Percentiles rank a stretch among this genome's conserved stretches.
These are phyloP conservation scores for Skeletonema costatum DNA, from an alignment of 108 stramenopile species.

Conservation along the genomic window DNA sequence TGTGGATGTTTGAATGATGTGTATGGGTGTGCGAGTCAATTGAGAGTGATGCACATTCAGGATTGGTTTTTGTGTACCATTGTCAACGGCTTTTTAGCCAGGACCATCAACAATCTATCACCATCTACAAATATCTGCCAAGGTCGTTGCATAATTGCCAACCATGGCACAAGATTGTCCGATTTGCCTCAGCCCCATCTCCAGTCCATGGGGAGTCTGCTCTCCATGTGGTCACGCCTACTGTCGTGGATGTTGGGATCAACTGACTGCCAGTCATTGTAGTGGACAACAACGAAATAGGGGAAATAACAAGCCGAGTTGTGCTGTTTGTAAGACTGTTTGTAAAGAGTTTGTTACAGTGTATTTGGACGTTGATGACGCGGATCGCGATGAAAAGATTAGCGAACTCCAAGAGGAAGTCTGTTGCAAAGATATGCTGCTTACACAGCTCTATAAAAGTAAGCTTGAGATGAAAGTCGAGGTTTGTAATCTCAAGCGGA, in stretches of 20 bases:
- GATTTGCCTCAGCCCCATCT: not conserved
- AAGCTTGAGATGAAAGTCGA: too few species aligned
- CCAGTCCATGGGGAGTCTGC: not conserved
- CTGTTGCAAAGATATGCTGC: too few species aligned
- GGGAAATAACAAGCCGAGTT: constrained; percentile 3
- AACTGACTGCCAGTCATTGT: constrained; percentile 10
- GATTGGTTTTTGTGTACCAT: not conserved
- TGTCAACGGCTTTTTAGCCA: not conserved
- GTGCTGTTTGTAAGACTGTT: constrained; percentile 26
- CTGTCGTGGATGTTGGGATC: constrained; percentile 22
- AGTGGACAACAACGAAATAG: not conserved
- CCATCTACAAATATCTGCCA: not conserved
- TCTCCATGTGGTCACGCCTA: constrained; percentile 7
- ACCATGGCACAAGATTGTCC: not conserved
- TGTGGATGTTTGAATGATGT: constrained; percentile 5
- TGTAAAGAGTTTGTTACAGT: constrained; percentile 7
- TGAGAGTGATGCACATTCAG: not conserved
- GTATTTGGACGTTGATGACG: too few species aligned
- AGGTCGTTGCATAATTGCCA: too few species aligned
- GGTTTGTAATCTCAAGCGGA: too few species aligned
- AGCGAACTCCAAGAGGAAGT: too few species aligned
- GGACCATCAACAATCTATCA: not conserved
- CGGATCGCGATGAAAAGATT: too few species aligned
- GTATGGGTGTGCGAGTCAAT: not conserved
- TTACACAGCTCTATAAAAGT: too few species aligned